Evolutionary conservation across 768 basidiomycete genomes (phyloP).

Genomic region (Lentinula boryana): DNA sequence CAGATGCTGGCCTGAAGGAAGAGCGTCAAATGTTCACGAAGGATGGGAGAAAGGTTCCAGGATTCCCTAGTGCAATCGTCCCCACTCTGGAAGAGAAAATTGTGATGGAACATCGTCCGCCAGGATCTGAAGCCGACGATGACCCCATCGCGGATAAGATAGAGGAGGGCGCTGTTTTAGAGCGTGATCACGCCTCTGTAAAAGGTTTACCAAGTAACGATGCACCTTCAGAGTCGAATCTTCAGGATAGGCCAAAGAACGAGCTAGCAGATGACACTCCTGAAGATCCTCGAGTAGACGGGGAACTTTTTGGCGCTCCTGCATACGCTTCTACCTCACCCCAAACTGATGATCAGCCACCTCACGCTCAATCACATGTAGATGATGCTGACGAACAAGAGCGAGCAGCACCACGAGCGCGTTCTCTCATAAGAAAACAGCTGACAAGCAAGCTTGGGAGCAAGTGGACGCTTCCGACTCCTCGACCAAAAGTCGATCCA

Average conservation of each 20-base stretch:
- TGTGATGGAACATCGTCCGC: conserved; percentile 42
- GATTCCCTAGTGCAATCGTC: conserved; percentile 57
- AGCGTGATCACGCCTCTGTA: conserved; percentile 2
- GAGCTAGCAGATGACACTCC: conserved; percentile 8
- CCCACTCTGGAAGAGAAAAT: conserved; percentile 69
- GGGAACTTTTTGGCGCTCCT: conserved; percentile 47
- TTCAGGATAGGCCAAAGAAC: neutral
- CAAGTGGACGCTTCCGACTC: conserved; percentile 60
- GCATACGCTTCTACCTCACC: conserved; percentile 42
- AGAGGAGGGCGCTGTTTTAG: conserved; percentile 6
- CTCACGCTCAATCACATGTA: conserved; percentile 36
- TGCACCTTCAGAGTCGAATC: neutral
- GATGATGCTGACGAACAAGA: conserved; percentile 45
- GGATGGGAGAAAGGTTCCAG: conserved; percentile 44
- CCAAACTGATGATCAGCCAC: conserved; percentile 38
- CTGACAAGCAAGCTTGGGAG: conserved; percentile 42
- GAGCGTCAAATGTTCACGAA: conserved; percentile 48
- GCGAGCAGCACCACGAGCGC: conserved; percentile 39
- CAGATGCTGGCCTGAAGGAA: conserved; percentile 34
- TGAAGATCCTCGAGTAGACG: conserved; percentile 29
- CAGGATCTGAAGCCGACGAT: conserved; percentile 22
- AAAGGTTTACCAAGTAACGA: neutral
- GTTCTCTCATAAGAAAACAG: conserved; percentile 49
- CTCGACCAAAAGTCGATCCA: conserved; percentile 68
- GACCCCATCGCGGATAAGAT: conserved; percentile 23